Base-by-base conservation (phyloP, 2,329 filamentous ascomycete genomes). In the Xylariaceae sp. region DNA sequence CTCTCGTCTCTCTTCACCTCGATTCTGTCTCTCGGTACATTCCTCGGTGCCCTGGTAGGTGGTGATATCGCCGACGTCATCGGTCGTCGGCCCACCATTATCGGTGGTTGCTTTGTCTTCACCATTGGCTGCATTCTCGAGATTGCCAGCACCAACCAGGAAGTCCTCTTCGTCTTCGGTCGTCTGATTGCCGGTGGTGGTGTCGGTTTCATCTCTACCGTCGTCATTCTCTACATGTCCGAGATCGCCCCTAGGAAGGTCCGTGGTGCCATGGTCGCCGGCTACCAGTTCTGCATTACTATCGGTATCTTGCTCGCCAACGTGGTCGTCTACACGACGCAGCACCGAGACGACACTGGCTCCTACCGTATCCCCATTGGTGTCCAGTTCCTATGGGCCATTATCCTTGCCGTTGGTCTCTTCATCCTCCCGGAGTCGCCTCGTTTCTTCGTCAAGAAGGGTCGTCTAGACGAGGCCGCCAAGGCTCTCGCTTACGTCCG, bases 241-340 rank as follows among this genome's bases (percentile, higher is more conserved):
- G 85, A 76, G 63, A 74, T 74, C 57, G 73, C 74, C 34, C 81
- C 83, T 35, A 77, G 76, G 68, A 84, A 82, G 65, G 80, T 89
- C 55, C 83, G 87, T 65, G 86, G 87, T 65, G 84, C 86, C 51
- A 77, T 89, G 57, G 86, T 91, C 7, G 81, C 85, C 1, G 85
- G 84, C 2, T 90, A 90, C 72, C 86, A 89, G 70, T 89, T 89
- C 75, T 87, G 81, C 70, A 85, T 90, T 71, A 89, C 86, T 47
- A 78, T 89, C 58, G 87, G 87, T 67, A 75, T 90, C 58, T 74
- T 89, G 63, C 70, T 89, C 54, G 86, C 86, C 45, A 78, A 84
- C 7, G 84, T 85, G 59, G 84, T 89, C 56, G 79, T 82, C 64
- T 88, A 89, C 66, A 79, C 72, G 26, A 86, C 81, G n/a, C 72